These are phyloP conservation scores for Micractinium conductrix DNA, from an alignment of 139 green algal genomes.

Conservation along the genomic window DNA sequence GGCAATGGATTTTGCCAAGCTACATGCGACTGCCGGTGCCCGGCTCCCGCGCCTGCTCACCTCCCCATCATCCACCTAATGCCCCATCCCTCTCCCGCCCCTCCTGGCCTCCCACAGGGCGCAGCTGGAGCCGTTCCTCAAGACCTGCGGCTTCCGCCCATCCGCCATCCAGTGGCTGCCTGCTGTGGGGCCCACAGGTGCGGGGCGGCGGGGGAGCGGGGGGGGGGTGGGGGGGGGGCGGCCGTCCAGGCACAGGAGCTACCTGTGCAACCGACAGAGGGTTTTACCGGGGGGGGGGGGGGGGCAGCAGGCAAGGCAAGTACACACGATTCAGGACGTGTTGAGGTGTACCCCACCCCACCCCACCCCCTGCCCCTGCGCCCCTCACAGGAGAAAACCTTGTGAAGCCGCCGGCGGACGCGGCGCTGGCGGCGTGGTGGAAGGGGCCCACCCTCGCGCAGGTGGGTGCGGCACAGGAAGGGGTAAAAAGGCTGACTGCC, in stretches of 20 bases:
- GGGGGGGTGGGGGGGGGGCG: no score
- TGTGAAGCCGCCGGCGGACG: conserved; percentile 41
- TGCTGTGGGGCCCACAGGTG: conserved; percentile 63
- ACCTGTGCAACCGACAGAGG: no score
- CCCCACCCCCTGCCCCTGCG: conserved; percentile 56
- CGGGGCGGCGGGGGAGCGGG: no score
- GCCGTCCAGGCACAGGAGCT: no score
- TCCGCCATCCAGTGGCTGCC: conserved; percentile 84
- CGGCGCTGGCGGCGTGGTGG: conserved; percentile 66
- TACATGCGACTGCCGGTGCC: no score
- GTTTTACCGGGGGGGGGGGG: no score
- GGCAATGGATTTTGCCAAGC: background rate
- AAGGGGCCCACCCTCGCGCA: conserved; percentile 56
- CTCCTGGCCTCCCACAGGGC: background rate
- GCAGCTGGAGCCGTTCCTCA: conserved; percentile 84
- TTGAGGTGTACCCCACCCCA: no score
- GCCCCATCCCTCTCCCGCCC: background rate
- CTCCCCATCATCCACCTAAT: background rate
- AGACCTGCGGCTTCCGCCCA: conserved; percentile 80
- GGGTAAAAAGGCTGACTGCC: no score
- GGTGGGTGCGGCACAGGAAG: background rate
- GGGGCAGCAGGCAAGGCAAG: no score
- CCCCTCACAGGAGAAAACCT: conserved; percentile 89
- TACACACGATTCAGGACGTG: no score
- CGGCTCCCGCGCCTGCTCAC: background rate